A percentile compares a stretch with the other conserved stretches of the same genome.
Conservation (phyloP, 495 filamentous ascomycete species). For the Trichocladium antarcticum region DNA sequence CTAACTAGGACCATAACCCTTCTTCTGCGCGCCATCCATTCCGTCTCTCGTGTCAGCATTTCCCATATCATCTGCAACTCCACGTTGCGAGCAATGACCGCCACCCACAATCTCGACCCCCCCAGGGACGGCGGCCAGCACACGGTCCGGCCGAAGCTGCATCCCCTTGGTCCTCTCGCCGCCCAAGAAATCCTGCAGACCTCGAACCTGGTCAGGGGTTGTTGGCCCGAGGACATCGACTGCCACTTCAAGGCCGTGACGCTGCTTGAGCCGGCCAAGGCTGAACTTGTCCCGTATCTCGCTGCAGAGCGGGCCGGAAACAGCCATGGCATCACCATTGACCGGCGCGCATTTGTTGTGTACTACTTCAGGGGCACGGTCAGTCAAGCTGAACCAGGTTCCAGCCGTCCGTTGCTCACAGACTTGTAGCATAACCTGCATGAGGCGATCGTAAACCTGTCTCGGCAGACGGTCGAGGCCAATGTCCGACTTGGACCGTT, state of each 20-base stretch:
- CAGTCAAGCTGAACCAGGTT: conserved; percentile 10
- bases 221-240: conserved; percentile 42
- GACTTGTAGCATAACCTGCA: conserved; percentile 49
- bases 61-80: too few species aligned
- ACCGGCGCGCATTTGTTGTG: conserved; percentile 45
- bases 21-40: too few species aligned
- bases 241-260: conserved; percentile 55
- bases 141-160: too few species aligned
- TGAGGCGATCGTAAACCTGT: conserved; percentile 52
- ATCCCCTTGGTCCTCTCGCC: conserved; percentile 49
- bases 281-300: conserved; percentile 42
- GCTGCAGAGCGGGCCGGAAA: conserved; percentile 19
- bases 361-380: conserved; percentile 58
- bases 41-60: too few species aligned
- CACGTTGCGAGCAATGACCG: too few species aligned
- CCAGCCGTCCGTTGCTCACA: neutral
- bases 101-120: too few species aligned
- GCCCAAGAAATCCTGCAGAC: conserved; percentile 44
- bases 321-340: conserved; percentile 26
- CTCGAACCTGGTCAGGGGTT: conserved; percentile 32
- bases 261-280: conserved; percentile 54
- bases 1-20: too few species aligned
- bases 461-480: conserved; percentile 40
- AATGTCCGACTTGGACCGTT: conserved; percentile 49
- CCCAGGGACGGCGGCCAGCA: too few species aligned